Percentiles rank a stretch among this genome's conserved stretches.
Evolutionary conservation across 2,329 filamentous ascomycete species (phyloP).

Genomic region (Elsinoe australis): DNA sequence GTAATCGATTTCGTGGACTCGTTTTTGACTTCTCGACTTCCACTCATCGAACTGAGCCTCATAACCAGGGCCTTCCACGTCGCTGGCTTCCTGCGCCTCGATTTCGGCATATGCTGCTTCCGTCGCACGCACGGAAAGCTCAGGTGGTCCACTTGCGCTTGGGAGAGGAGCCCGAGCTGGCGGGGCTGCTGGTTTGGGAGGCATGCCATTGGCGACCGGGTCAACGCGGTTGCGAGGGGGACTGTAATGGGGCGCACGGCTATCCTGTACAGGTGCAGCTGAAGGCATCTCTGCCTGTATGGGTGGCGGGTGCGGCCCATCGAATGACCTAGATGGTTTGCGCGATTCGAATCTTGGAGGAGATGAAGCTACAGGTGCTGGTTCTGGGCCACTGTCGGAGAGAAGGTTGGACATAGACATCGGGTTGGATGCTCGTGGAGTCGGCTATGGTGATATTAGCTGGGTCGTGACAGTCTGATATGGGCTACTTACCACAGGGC

Average conservation of each 20-base stretch:
- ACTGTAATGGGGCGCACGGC: conserved; percentile 5
- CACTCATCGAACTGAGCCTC: conserved; percentile 48
- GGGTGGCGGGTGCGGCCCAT: background rate
- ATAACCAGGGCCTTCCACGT: conserved; percentile 48
- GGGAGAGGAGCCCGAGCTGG: conserved; percentile 18
- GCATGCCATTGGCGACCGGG: conserved; percentile 1
- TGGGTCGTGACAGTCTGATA: background rate
- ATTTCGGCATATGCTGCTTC: conserved; percentile 54
- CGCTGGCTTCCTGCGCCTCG: conserved; percentile 55
- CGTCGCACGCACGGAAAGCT: conserved; percentile 39
- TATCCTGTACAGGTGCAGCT: conserved; percentile 4
- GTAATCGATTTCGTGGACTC: conserved; percentile 57
- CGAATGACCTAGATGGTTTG: background rate
- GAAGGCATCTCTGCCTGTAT: conserved; percentile 7
- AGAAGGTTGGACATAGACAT: conserved; percentile 97
- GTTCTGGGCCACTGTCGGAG: conserved; percentile 47
- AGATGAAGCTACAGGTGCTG: conserved; percentile 34
- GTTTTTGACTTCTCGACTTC: conserved; percentile 53
- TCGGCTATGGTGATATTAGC: conserved; percentile 20
- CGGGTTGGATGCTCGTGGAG: conserved; percentile 62
- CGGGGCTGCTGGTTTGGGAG: conserved; percentile 11
- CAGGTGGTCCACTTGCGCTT: conserved; percentile 30
- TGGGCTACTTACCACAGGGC: conserved; percentile 4
- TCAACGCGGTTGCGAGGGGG: background rate
- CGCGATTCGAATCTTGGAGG: conserved; percentile 10